Evolutionary conservation across 202 grass and related monocot genomes (phyloP).

Genomic region (Musa balbisiana): DNA sequence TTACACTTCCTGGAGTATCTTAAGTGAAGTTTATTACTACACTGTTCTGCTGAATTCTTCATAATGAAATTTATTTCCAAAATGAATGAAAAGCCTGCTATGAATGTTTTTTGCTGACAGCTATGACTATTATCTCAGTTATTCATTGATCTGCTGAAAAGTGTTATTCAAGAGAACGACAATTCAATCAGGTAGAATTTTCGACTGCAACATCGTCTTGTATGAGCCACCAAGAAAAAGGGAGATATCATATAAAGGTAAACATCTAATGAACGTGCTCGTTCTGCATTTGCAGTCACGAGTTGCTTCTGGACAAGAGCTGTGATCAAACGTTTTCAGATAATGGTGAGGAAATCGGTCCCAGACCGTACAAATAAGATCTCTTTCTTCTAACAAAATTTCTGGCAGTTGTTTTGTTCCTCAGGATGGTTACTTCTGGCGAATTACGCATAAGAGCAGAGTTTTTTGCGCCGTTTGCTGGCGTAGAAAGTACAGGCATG

Average conservation of each 20-base stretch:
- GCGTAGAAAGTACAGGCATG: slow-evolving; percentile 45
- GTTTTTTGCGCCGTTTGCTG: slow-evolving; percentile 79
- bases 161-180: slow-evolving; percentile 56
- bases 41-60: background rate
- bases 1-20: too few relatives aligned
- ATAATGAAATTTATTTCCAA: background rate
- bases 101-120: slow-evolving; percentile 10
- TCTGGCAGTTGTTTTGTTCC: slow-evolving; percentile 83
- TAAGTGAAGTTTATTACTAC: background rate
- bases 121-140: slow-evolving; percentile 39
- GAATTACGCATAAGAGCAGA: slow-evolving; percentile 71
- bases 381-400: slow-evolving; percentile 15
- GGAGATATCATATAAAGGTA: too few relatives aligned
- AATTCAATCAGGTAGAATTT: slow-evolving; percentile 56
- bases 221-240: background rate
- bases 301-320: slow-evolving; percentile 70
- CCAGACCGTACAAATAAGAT: slow-evolving; percentile 18
- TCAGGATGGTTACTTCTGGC: slow-evolving; percentile 79
- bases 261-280: background rate
- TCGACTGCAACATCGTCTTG: background rate
- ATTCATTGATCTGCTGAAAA: slow-evolving; percentile 77
- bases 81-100: background rate
- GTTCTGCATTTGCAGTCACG: slow-evolving; percentile 35
- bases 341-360: slow-evolving; percentile 50
- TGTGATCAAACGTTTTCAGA: slow-evolving; percentile 54